Base-by-base conservation (phyloP, 2,329 filamentous ascomycete genomes). In the Epichloe gansuensis region DNA sequence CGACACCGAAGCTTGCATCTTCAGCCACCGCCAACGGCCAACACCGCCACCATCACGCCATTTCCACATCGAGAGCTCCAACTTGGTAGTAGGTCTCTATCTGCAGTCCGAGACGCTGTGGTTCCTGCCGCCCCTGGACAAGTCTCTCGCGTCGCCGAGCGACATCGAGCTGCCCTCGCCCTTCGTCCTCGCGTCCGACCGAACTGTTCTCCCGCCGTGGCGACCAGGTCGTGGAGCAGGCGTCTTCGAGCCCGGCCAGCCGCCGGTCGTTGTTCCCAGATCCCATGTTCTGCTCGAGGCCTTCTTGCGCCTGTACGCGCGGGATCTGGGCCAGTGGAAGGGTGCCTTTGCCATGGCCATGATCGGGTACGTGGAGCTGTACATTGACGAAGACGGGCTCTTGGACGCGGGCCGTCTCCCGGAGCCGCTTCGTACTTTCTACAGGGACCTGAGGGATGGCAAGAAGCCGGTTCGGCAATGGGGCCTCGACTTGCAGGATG, bases 221-320 rank as follows among this genome's bases (percentile, higher is more conserved):
- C 13, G 42, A 15, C 15, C 34, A 46, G 50, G 25, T 4, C 25
- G 50, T 21, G 50, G 50, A n/a, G 39, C 42, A 3, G 50, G 50
- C 1, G 17, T 51, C 15, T 51, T 51, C 43, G 39, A 25, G 21
- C 17, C 50, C 4, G 17, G 3, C 17, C 15, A n/a, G 9, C 34
- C 46, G 3, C 50, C 42, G n/a, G 42, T 51, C 17, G 37, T 51
- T 17, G 21, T 47, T 11, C 17, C 39, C 25, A 17, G 12, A 8
- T 39, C 50, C 6, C 34, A 46, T 25, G 43, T 52, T 21, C 9
- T 52, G 34, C 50, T 52, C n/a, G 50, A 52, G 17, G 50, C 50
- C 11, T 46, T 41, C 23, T 41, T 52, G 43, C 50, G 43, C 6
- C 17, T 52, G 28, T 51, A 21, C 28, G 43, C 43, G 44, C 50